Evolutionary conservation across 2,329 filamentous ascomycete species (phyloP), one percentile per base, ranked within the genome.

Genomic region (Aspergillus floridensis): DNA sequence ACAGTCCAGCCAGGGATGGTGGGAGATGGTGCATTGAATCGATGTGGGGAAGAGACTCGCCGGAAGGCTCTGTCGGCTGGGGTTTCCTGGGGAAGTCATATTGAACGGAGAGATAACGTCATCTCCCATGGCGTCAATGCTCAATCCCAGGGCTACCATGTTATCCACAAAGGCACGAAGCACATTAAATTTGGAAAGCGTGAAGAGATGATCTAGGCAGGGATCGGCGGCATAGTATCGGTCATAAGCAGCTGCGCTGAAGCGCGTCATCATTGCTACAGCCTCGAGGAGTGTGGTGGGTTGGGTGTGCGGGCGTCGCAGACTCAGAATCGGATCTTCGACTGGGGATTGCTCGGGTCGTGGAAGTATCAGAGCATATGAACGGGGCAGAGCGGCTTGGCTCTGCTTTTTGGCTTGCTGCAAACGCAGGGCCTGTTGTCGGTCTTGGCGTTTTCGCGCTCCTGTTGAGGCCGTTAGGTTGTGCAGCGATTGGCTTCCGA

Each of bases 1-100:
- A 52, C 53, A 59, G 16, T 57, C 58, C 31, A 59, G 49, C 58
- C 58, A 59, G 5, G 58, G 53, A 49, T 59, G 53, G 19, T 59
- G 58, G 26, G 53, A 46, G 31, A 24, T 22, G 1, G 19, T 21
- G 41, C 11, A 16, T 38, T 59, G 58, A 22, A 46, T 38, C 12
- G 31, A 7, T 0, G 58, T 59, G 11, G 58, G 58, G 22, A n/a
- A 31, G 29, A 59, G 58, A 38, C 49, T 49, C 2, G 49, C 5
- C 12, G 58, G 58, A 31, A 57, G 14, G n/a, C 5, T 7, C 6
- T 19, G 19, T 16, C 21, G 10, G 14, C 38, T 10, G 5, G 5
- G 46, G 21, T 21, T 22, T 10, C 46, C 24, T 22, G 46, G 10
- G 1, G 31, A 1, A n/a, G 5, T n/a, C 8, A 53, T 26, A 38